Percentiles rank a stretch among this genome's conserved stretches.
Evolutionary conservation across 2,329 filamentous ascomycete genomes (phyloP).

Genomic region (Neophaeococcomyces aloes): DNA sequence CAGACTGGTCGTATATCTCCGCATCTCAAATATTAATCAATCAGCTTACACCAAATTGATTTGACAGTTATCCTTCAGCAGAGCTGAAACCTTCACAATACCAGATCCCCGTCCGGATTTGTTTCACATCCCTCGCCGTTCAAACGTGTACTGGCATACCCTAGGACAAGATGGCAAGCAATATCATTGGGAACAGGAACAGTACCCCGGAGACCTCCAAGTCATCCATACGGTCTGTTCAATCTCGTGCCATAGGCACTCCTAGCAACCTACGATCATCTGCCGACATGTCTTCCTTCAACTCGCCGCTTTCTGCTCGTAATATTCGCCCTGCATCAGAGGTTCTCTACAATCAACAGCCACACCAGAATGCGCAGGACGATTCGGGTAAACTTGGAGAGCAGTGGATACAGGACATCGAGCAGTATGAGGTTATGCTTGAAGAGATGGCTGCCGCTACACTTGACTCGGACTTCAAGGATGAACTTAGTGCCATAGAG

Average conservation of each 20-base stretch:
- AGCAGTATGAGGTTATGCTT: slow-evolving; percentile 96
- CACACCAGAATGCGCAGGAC: slow-evolving; percentile 58
- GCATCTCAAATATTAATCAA: neutral
- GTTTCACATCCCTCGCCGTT: neutral
- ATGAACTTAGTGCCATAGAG: slow-evolving; percentile 95
- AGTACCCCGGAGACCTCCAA: slow-evolving; percentile 89
- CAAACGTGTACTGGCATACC: neutral
- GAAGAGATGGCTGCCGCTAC: slow-evolving; percentile 98
- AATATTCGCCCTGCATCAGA: slow-evolving; percentile 87
- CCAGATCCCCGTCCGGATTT: neutral
- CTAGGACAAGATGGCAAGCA: slow-evolving; percentile 44
- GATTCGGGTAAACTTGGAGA: slow-evolving; percentile 90
- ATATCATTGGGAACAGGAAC: slow-evolving; percentile 74
- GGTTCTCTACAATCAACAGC: slow-evolving; percentile 72
- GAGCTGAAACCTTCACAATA: slow-evolving; percentile 1
- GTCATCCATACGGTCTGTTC: slow-evolving; percentile 70
- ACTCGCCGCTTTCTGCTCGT: slow-evolving; percentile 59
- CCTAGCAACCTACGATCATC: slow-evolving; percentile 69
- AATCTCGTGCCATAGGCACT: slow-evolving; percentile 61
- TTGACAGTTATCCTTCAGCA: neutral
- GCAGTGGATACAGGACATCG: slow-evolving; percentile 98
- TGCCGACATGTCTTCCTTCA: slow-evolving; percentile 85
- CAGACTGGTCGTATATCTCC: neutral
- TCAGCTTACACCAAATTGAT: neutral
- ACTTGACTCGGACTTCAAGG: slow-evolving; percentile 98